Conservation (phyloP, 805 yeast species). For the Yueomyces sinensis region DNA sequence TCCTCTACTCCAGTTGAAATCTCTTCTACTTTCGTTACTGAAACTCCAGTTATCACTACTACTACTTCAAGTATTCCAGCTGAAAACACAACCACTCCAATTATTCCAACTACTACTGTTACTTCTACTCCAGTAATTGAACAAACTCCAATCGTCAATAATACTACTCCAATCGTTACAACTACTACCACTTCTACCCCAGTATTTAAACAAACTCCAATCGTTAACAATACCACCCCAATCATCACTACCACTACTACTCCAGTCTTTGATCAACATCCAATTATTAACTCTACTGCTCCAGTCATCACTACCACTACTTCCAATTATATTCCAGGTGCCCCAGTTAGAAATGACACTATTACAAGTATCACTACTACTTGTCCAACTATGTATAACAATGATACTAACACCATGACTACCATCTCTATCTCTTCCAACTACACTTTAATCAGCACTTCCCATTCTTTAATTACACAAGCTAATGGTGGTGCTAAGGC, state of each 20-base stretch:
- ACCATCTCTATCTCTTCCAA: background rate
- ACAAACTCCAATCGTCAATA: background rate
- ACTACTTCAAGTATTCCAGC: background rate
- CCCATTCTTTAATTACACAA: background rate
- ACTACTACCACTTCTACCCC: background rate
- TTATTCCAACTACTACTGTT: background rate
- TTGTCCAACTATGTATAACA: too few species aligned
- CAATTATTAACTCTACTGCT: background rate
- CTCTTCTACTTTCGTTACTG: background rate
- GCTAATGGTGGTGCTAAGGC: background rate
- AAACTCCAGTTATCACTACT: background rate
- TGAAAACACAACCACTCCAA: background rate
- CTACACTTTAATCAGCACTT: background rate
- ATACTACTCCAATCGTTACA: conserved; percentile 8
- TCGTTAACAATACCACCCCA: background rate
- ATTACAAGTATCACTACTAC: background rate
- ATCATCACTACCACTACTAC: conserved; percentile 27
- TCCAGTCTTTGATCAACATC: background rate
- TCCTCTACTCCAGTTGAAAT: background rate
- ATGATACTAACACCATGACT: background rate
- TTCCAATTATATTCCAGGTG: background rate
- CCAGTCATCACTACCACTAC: background rate
- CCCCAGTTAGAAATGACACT: conserved; percentile 4
- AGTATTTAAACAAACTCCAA: background rate
- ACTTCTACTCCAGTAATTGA: background rate